Percentiles rank a stretch among this genome's conserved stretches.
Evolutionary conservation across 495 filamentous ascomycete genomes (phyloP).

Genomic region (Xylaria curta): DNA sequence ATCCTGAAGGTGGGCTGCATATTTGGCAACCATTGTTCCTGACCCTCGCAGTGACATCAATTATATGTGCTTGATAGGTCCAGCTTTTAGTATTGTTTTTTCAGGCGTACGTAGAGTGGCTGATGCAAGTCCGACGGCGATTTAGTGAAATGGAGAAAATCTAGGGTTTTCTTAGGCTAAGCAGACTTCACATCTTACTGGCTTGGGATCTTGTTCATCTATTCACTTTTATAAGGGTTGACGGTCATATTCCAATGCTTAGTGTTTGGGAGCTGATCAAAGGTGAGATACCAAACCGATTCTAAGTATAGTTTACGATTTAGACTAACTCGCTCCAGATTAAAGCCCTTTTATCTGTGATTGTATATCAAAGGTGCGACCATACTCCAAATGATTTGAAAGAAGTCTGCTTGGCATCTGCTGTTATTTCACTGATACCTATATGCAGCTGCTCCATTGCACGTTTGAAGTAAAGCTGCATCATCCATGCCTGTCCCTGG

Average conservation of each 20-base stretch:
- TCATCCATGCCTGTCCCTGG: not conserved
- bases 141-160: slow-evolving; percentile 1
- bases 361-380: too few species aligned
- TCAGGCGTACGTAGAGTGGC: slow-evolving; percentile 10
- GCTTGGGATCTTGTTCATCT: not conserved
- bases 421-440: not conserved
- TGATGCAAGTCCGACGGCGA: not conserved
- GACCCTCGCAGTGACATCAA: not conserved
- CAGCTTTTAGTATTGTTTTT: slow-evolving; percentile 2
- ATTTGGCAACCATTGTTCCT: not conserved
- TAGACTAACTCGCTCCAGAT: not conserved
- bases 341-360: not conserved
- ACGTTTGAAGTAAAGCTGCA: slow-evolving; percentile 12
- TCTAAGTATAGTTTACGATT: not conserved
- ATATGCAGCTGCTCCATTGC: not conserved
- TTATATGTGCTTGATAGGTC: not conserved
- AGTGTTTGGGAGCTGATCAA: not conserved
- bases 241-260: not conserved
- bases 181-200: not conserved
- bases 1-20: not conserved
- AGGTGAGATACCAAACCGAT: not conserved
- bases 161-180: not conserved
- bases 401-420: not conserved
- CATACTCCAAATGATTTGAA: slow-evolving; percentile 19
- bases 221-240: not conserved